Evolutionary conservation across 768 basidiomycete species (phyloP), one percentile per base, ranked within the genome.

Genomic region (Phallus indusiatus): DNA sequence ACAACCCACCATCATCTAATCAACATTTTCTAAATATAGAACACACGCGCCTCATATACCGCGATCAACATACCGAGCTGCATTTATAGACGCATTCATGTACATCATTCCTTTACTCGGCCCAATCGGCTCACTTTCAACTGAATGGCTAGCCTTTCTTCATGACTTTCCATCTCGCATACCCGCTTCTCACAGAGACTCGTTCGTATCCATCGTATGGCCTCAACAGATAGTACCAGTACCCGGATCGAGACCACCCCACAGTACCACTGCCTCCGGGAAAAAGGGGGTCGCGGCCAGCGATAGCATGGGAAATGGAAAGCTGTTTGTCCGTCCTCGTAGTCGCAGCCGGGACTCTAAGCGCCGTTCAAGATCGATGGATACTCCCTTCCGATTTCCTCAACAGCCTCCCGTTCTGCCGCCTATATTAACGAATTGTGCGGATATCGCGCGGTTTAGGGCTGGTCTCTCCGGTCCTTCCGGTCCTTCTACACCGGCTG

Each of bases 91-190:
- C 1, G 55, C 55, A 18, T 56, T 56, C 47, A 18, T 35, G 22
- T 14, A 46, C 5, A 46, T 56, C 5, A 56, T 56, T n/a, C 55
- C 55, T 11, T 42, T 47, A 48, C 55, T 56, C 14, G 55, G 46
- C 3, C 55, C 55, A 17, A 28, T 42, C 7, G 55, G 42, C 18
- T 47, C 55, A 24, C 20, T 56, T 20, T 49, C 55, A 5, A 24
- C 22, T 22, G 46, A 56, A 33, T 56, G 55, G 55, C 46, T 56
- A 46, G 18, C n/a, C 24, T 56, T 56, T 18, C 55, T 56, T 35
- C 55, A 56, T 21, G 55, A 56, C 22, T 56, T 56, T 34, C 55
- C 55, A 17, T 56, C 55, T 46, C 37, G 55, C 6, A 56, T 56
- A 14, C 55, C 47, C 1, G 36, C n/a, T 11, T 47, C 55, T 10